Evolutionary conservation across 768 basidiomycete genomes (phyloP).

Genomic region (Punctularia strigosozonata): DNA sequence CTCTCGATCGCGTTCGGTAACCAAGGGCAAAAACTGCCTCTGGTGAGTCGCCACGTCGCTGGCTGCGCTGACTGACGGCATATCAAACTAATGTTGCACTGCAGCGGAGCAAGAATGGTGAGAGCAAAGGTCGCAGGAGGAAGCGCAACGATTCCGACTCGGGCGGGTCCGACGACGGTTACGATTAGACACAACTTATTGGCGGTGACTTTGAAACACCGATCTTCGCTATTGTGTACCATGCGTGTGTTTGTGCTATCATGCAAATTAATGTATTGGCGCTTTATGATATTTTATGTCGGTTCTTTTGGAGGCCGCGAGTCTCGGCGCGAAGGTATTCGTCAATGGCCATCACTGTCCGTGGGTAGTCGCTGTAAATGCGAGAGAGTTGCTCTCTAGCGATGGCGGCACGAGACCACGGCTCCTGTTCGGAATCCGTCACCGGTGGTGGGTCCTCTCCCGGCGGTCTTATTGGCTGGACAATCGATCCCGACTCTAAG

Average conservation of each 20-base stretch:
- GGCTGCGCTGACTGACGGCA: constrained; percentile 12
- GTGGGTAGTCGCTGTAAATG: constrained; percentile 41
- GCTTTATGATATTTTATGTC: too few relatives aligned
- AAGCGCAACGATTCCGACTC: constrained; percentile 46
- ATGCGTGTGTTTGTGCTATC: too few relatives aligned
- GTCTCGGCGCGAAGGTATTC: too few relatives aligned
- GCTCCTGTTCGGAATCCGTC: constrained; percentile 13
- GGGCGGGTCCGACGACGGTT: constrained; percentile 58
- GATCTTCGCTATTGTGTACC: too few relatives aligned
- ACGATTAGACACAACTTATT: constrained; percentile 24
- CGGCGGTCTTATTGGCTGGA: constrained; percentile 27
- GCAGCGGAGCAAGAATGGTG: constrained; percentile 75
- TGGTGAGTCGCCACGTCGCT: constrained; percentile 39
- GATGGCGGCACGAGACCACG: too few relatives aligned
- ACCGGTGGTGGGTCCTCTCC: constrained; percentile 13
- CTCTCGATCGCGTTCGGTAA: constrained; percentile 82
- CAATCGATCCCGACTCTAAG: constrained; percentile 37
- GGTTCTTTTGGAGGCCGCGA: too few relatives aligned
- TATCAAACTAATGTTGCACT: constrained; percentile 9
- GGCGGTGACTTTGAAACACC: too few relatives aligned
- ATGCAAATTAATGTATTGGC: too few relatives aligned
- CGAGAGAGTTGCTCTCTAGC: too few relatives aligned
- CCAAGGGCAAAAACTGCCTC: constrained; percentile 80
- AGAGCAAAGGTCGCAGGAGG: constrained; percentile 45
- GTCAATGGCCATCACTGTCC: constrained; percentile 20